Evolutionary conservation across 768 basidiomycete genomes (phyloP).

Genomic region (Leccinellum albellum): DNA sequence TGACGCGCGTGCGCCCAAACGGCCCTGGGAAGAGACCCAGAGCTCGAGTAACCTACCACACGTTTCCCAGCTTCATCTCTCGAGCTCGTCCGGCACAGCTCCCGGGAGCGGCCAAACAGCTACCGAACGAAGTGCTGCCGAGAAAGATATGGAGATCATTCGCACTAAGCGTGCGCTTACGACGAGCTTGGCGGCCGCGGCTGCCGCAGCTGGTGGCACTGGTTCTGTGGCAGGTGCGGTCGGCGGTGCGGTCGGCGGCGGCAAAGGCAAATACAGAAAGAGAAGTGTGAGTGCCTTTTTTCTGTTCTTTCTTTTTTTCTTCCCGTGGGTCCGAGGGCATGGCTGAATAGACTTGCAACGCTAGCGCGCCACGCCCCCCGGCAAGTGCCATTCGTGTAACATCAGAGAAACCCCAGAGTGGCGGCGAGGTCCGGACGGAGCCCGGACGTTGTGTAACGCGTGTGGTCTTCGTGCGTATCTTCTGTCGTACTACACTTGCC

Average conservation of each 20-base stretch:
- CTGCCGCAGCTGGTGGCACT: conserved; percentile 33
- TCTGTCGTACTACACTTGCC: neutral
- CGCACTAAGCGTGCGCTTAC: conserved; percentile 74
- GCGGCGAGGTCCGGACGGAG: conserved; percentile 81
- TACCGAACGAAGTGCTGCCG: conserved; percentile 59
- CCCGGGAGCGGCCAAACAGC: conserved; percentile 24
- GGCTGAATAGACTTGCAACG: conserved; percentile 27
- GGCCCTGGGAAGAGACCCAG: conserved; percentile 71
- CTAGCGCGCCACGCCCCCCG: conserved; percentile 80
- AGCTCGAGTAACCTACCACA: conserved; percentile 15
- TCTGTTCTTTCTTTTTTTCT: neutral
- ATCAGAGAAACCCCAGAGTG: conserved; percentile 88
- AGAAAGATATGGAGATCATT: conserved; percentile 84
- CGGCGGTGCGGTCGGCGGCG: conserved; percentile 20
- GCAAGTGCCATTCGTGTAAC: conserved; percentile 85
- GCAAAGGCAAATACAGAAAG: conserved; percentile 80
- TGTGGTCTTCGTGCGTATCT: conserved; percentile 66
- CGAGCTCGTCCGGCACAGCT: conserved; percentile 11
- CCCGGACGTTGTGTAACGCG: conserved; percentile 79
- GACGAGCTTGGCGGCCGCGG: conserved; percentile 54
- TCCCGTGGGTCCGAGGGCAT: neutral
- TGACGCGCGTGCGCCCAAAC: conserved; percentile 56
- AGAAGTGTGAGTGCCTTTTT: conserved; percentile 62
- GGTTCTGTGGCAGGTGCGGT: conserved; percentile 32
- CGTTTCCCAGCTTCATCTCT: conserved; percentile 24